Base-by-base conservation (phyloP, 805 yeast species). In the Cyberlindnera suaveolens region DNA sequence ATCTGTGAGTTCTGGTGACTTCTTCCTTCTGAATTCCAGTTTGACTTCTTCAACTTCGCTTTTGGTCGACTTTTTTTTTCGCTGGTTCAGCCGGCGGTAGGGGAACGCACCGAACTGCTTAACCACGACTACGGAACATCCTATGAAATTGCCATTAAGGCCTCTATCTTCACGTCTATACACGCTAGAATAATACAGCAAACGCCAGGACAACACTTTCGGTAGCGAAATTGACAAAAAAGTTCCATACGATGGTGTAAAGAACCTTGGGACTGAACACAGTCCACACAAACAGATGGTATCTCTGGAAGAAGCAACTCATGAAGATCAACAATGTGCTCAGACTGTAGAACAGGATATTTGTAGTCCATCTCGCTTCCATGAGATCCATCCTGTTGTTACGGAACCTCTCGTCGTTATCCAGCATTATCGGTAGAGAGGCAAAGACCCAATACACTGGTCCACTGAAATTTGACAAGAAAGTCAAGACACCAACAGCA, bases 211-310 rank as follows among this genome's bases (percentile, higher is more conserved):
- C 37, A 1, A 47, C 2, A 5, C 42, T 6, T 35, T 54, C 57
- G 10, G 44, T 38, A 42, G 80, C 42, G 41, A 66, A 36, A 53
- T 62, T 63, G 70, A 80, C 67, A 36, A 78, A 66, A 4, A 76
- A 43, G 29, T 74, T 66, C 98, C 98, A 93, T 3, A 81, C 80
- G 2, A 79, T 77, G 51, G 82, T 81, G 60, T 83, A 93, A 31
- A 95, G 72, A 5, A 93, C 61, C 56, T 90, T 91, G 1, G 99
- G 99, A 40, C 96, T 85, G 66, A 93, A 93, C 7, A 93, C 99
- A 2, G 98, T 90, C 99, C 99, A 93, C 9, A 93, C 85, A 60
- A 93, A 93, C 44, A 93, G 68, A 61, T 93, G 99, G 57, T 82
- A 85, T 52, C 96, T 71, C 52, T 90, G 71, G 17, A 75, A 68